A percentile compares a stretch with the other conserved stretches of the same genome.
Evolutionary conservation across 441 rosid species (phyloP).

Genomic region (Adansonia madagascariensis): DNA sequence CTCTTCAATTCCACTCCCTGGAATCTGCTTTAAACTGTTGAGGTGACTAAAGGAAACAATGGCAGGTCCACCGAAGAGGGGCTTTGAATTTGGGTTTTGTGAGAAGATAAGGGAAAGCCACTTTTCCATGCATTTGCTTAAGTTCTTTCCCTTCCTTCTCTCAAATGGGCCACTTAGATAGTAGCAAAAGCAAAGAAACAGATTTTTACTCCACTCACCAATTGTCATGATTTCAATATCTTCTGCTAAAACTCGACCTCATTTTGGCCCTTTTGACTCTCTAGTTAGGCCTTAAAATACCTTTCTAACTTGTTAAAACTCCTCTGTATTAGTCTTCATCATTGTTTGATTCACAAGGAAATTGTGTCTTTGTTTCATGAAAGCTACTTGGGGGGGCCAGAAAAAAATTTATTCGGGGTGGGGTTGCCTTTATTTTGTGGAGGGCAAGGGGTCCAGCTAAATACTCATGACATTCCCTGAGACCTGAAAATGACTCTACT

Average conservation of each 20-base stretch:
- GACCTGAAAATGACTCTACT: constrained; percentile 27
- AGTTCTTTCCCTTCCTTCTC: constrained; percentile 30
- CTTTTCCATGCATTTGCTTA: constrained; percentile 28
- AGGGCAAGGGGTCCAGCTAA: constrained; percentile 22
- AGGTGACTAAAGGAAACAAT: constrained; percentile 49
- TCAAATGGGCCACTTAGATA: constrained; percentile 8
- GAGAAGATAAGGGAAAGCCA: constrained; percentile 35
- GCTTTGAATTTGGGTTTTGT: constrained; percentile 31
- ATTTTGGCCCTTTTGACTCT: background rate
- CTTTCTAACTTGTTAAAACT: background rate
- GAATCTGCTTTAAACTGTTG: constrained; percentile 57
- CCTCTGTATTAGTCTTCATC: background rate
- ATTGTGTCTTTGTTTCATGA: constrained; percentile 8
- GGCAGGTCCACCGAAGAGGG: constrained; percentile 11
- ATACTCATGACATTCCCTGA: background rate
- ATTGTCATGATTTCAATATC: background rate
- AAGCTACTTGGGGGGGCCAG: constrained; percentile 1
- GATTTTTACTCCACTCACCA: background rate
- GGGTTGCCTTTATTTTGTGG: constrained; percentile 28
- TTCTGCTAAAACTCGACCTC: background rate
- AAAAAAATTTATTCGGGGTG: background rate
- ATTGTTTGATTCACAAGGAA: constrained; percentile 17
- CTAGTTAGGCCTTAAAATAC: background rate
- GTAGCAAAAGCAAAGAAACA: background rate
- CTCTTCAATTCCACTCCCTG: background rate